Conservation (phyloP, 2,329 filamentous ascomycete genomes). For the Aspergillus sp. region DNA sequence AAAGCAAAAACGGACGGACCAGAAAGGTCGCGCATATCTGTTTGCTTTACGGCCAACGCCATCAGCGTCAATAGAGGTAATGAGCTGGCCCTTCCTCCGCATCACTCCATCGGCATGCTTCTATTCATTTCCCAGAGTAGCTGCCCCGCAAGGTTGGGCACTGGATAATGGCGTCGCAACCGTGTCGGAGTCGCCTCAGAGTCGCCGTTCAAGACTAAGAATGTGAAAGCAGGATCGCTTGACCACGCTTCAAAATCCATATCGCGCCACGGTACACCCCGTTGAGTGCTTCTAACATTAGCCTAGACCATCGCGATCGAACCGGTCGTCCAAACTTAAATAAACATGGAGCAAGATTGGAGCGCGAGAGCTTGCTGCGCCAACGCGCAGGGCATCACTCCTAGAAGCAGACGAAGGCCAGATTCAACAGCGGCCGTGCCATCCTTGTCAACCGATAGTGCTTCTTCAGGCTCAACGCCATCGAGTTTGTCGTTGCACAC, state of each 20-base stretch:
- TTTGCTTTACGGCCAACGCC: slow-evolving; percentile 1
- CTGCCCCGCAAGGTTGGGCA: slow-evolving; percentile 3
- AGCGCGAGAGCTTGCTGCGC: background rate
- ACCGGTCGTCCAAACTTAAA: background rate
- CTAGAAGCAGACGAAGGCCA: slow-evolving; percentile 11
- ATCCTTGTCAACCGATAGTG: slow-evolving; percentile 30
- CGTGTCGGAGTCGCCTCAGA: slow-evolving; percentile 9
- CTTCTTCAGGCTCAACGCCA: slow-evolving; percentile 26
- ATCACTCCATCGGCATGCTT: background rate
- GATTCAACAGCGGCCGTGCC: slow-evolving; percentile 27
- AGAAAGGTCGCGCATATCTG: slow-evolving; percentile 4
- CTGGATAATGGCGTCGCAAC: slow-evolving; percentile 10
- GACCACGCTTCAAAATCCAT: slow-evolving; percentile 15
- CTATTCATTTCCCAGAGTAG: background rate
- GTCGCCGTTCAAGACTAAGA: slow-evolving; percentile 21
- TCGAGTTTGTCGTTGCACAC: slow-evolving; percentile 34
- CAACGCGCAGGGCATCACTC: background rate
- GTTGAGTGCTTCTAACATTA: slow-evolving; percentile 3
- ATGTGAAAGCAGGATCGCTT: slow-evolving; percentile 23
- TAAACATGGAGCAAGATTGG: slow-evolving; percentile 4
- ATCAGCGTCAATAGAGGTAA: slow-evolving; percentile 11
- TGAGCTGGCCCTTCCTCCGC: slow-evolving; percentile 3
- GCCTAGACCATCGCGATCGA: background rate
- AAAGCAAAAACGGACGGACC: slow-evolving; percentile 3
- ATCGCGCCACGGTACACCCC: slow-evolving; percentile 13